Base-by-base conservation (phyloP, 768 basidiomycete genomes). In the Fomitopsis serialis region DNA sequence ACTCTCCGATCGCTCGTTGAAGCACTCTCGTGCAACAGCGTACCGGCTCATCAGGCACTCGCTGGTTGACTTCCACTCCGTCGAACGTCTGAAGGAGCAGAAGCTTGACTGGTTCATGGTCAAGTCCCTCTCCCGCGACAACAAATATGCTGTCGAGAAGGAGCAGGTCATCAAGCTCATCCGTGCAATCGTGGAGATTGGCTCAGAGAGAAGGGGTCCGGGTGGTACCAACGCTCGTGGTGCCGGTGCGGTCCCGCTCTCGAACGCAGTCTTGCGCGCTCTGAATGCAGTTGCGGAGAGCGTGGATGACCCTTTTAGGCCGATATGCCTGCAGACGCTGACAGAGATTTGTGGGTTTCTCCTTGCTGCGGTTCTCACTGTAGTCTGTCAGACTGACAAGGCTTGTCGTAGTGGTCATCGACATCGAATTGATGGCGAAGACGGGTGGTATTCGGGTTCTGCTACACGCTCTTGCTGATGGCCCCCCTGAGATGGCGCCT, bases 211-310 rank as follows among this genome's bases (percentile, higher is more conserved):
- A 42, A 72, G 67, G 22, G 76, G 80, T 40, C 72, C 78, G 24
- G 70, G 72, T 42, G 66, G 73, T 24, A 70, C 71, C 21, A 70
- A 70, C 36, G 15, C 37, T 4, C 15, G 37, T 15, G 66, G 63
- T 13, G 62, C 74, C 10, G 76, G 77, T 11, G 66, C 66, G 2
- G 78, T 87, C 3, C 84, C 84, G 12, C 66, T 93, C 47, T 85
- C 88, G 7, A 84, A 89, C 61, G 73, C 84, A 25, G 79, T 93
- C 48, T 81, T 98, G 72, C 82, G 97, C 29, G 89, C 92, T 11
- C 72, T 98, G n/a, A 82, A 98, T 37, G 91, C 95, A 9, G 82
- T 97, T 12, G 93, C 95, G 0, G 97, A 99, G 66, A 89, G 92
- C 53, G 76, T 81, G 10, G 97, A 98, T 58, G 97, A 98, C 62